Conservation (phyloP, 2,329 filamentous ascomycete species). For the Fusarium beomiforme region DNA sequence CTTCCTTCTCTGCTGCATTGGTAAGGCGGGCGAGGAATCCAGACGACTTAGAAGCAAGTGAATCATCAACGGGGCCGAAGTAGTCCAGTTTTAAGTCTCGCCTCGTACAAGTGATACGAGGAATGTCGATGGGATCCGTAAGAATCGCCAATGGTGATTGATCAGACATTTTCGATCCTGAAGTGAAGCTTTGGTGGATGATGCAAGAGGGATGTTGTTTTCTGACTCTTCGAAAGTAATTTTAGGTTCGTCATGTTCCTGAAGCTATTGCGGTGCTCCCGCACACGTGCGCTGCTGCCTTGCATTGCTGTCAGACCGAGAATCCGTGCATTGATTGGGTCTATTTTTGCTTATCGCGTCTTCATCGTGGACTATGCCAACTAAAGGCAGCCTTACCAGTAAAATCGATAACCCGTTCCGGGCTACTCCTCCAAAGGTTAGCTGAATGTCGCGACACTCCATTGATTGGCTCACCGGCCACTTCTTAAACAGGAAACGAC, state of each 20-base stretch:
- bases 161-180: not conserved
- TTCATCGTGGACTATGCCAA: not conserved
- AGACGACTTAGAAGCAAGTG: not conserved
- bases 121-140: not conserved
- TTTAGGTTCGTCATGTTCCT: not conserved
- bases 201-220: accelerated
- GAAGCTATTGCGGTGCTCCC: not conserved
- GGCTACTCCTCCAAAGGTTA: not conserved
- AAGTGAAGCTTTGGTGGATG: accelerated
- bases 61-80: accelerated
- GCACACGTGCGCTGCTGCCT: not conserved
- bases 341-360: too few relatives aligned
- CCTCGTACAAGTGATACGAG: not conserved
- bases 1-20: not conserved
- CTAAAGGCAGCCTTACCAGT: not conserved
- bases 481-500: slow-evolving; percentile 1
- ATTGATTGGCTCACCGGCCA: slow-evolving; percentile 12
- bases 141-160: not conserved
- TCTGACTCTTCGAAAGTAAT: accelerated
- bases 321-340: not conserved
- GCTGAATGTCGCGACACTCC: not conserved
- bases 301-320: not conserved
- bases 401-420: not conserved
- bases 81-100: not conserved
- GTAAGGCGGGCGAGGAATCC: not conserved